Evolutionary conservation across 2,329 filamentous ascomycete genomes (phyloP).

Genomic region (Zasmidium angulare): DNA sequence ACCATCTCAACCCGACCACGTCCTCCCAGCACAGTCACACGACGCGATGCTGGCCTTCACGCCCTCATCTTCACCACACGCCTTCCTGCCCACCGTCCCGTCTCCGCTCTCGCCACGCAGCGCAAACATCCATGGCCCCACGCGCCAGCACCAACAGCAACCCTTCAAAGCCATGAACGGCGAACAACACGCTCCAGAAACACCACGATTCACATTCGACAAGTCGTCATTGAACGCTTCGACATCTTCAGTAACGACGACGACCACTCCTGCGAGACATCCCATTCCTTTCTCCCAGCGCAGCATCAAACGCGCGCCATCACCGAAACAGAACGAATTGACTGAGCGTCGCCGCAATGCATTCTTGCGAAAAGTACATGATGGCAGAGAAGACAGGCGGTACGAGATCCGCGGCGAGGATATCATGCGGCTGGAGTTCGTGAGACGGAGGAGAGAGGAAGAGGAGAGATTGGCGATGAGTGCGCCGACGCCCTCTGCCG

Average conservation of each 20-base stretch:
- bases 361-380: constrained; percentile 63
- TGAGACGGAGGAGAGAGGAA: constrained; percentile 45
- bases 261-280: constrained; percentile 1
- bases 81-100: constrained; percentile 33
- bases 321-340: constrained; percentile 60
- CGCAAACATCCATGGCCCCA: constrained; percentile 36
- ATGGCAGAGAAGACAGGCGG: constrained; percentile 45
- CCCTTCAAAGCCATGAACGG: constrained; percentile 23
- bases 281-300: constrained; percentile 11
- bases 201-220: not conserved
- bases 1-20: not conserved
- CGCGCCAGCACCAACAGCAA: constrained; percentile 11
- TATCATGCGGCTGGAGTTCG: constrained; percentile 50
- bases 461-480: constrained; percentile 44
- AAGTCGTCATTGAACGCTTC: not conserved
- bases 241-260: not conserved
- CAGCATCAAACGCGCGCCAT: constrained; percentile 60
- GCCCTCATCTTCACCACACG: constrained; percentile 22
- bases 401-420: constrained; percentile 49
- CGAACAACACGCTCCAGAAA: not conserved
- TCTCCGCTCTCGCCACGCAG: constrained; percentile 48
- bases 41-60: constrained; percentile 11
- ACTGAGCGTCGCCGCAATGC: constrained; percentile 65
- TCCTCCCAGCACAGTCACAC: too few relatives aligned
- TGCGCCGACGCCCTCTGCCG: constrained; percentile 35